Evolutionary conservation across 768 basidiomycete species (phyloP).

Genomic region (Coprinopsis cinerea): DNA sequence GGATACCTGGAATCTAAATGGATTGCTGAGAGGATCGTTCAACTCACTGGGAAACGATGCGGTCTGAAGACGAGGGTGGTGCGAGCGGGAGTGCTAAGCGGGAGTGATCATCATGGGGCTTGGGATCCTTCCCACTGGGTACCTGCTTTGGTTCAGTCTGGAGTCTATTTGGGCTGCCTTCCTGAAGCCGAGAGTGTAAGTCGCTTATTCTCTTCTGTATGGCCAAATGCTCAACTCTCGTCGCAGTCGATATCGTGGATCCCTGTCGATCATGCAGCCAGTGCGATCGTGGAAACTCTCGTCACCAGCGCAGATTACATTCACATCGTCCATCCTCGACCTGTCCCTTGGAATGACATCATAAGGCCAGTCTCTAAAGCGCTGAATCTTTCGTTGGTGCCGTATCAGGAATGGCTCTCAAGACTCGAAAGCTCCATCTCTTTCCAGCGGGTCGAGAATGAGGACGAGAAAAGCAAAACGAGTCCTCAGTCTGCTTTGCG

Average conservation of each 20-base stretch:
- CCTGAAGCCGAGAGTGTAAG: conserved; percentile 24
- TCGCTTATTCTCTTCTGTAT: neutral
- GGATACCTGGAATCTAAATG: conserved; percentile 40
- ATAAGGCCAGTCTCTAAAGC: conserved; percentile 24
- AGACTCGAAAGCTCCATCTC: conserved; percentile 15
- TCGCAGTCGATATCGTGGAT: conserved; percentile 29
- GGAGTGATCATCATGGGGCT: conserved; percentile 23
- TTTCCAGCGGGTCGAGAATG: conserved; percentile 1
- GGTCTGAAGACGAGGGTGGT: conserved; percentile 25
- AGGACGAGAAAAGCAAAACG: conserved; percentile 5
- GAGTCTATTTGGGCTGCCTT: conserved; percentile 20
- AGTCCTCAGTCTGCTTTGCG: conserved; percentile 10
- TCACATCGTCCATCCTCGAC: conserved; percentile 26
- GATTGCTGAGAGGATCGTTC: conserved; percentile 34
- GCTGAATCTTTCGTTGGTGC: conserved; percentile 43
- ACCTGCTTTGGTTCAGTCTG: conserved; percentile 28
- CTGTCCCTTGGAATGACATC: conserved; percentile 19
- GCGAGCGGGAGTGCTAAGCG: conserved; percentile 34
- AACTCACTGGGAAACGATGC: conserved; percentile 20
- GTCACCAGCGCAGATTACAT: conserved; percentile 11
- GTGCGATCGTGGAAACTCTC: conserved; percentile 24
- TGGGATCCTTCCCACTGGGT: conserved; percentile 39
- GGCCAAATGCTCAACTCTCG: neutral
- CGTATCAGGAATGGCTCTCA: conserved; percentile 25
- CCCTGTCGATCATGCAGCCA: conserved; percentile 21